Conservation (phyloP, 192 early-diverging fungal genomes). For the Podila horticola region DNA sequence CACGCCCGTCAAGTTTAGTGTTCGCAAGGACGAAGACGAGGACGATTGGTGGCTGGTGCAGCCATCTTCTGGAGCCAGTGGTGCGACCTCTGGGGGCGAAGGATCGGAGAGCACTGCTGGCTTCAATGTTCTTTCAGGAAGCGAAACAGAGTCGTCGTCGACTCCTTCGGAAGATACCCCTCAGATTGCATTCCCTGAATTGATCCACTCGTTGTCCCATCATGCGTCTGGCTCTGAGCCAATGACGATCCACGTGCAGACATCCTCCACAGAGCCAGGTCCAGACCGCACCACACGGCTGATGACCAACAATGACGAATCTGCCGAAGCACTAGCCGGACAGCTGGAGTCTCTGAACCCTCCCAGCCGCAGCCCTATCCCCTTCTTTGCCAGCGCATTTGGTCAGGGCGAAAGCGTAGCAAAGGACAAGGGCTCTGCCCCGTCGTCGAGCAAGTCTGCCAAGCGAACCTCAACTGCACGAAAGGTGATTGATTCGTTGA, state of each 20-base stretch:
- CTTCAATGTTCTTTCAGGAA: slow-evolving; percentile 31
- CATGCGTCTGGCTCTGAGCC: slow-evolving; percentile 19
- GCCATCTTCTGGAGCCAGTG: slow-evolving; percentile 19
- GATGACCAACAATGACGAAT: slow-evolving; percentile 11
- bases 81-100: slow-evolving; percentile 22
- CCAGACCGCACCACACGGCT: slow-evolving; percentile 25
- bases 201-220: slow-evolving; percentile 15
- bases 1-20: slow-evolving; percentile 27
- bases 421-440: slow-evolving; percentile 8
- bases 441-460: slow-evolving; percentile 8
- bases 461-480: slow-evolving; percentile 39
- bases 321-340: slow-evolving; percentile 23
- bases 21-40: slow-evolving; percentile 17
- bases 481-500: slow-evolving; percentile 36
- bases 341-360: slow-evolving; percentile 24
- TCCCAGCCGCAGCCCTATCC: slow-evolving; percentile 14
- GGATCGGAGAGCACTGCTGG: slow-evolving; percentile 37
- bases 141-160: slow-evolving; percentile 29
- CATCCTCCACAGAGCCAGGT: slow-evolving; percentile 27
- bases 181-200: slow-evolving; percentile 9
- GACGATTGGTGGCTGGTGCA: slow-evolving; percentile 43
- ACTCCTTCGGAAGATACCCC: slow-evolving; percentile 15
- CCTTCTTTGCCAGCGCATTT: slow-evolving; percentile 14
- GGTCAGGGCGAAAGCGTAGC: slow-evolving; percentile 10
- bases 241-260: neutral